Base-by-base conservation (phyloP, 495 filamentous ascomycete genomes). In the Trichoderma virens region DNA sequence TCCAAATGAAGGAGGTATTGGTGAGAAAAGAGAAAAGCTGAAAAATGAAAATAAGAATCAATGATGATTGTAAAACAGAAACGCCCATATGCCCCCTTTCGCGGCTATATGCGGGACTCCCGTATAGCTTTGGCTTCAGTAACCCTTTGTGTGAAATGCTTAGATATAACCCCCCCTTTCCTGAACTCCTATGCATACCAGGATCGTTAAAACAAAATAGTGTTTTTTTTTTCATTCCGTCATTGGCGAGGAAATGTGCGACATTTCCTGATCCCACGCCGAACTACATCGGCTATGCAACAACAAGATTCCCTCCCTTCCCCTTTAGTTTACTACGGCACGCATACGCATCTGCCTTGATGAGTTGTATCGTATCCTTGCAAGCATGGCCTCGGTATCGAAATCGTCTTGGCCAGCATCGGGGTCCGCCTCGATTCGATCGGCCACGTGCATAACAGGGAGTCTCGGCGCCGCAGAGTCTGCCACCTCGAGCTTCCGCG, bases 161-260 rank as follows among this genome's bases (percentile, higher is more conserved):
- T 14, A 30, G 27, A 13, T 14, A 28, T 18, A 28, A 3, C 23
- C 51, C 51, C 9, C 20, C 18, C 18, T 20, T 47, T 23, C 43
- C 51, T 14, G 16, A 56, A 56, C 51, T 56, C 51, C 51, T 13
- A 56, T 56, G 51, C 51, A 56, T 56, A 56, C 51, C 51, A 56
- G 51, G 51, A 56, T 56, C 51, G 51, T 56, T 56, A 56, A 56
- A 27, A 30, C 28, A 56, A 28, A 27, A 56, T 8, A 47, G 20
- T 7, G 20, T 8, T 47, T 47, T 7, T 5, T 47, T 47, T 47
- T 56, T 56, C 51, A 56, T 56, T 56, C 51, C 51, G 51, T 56
- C 51, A 30, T 56, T 56, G 51, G 25, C 51, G 30, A 56, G 25
- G 11, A 30, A 56, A 56, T 56, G 51, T 56, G 23, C 43, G 20